A percentile compares a stretch with the other conserved stretches of the same genome.
Conservation (phyloP, 257 asterid species). For the Solanum chiquidenum region DNA sequence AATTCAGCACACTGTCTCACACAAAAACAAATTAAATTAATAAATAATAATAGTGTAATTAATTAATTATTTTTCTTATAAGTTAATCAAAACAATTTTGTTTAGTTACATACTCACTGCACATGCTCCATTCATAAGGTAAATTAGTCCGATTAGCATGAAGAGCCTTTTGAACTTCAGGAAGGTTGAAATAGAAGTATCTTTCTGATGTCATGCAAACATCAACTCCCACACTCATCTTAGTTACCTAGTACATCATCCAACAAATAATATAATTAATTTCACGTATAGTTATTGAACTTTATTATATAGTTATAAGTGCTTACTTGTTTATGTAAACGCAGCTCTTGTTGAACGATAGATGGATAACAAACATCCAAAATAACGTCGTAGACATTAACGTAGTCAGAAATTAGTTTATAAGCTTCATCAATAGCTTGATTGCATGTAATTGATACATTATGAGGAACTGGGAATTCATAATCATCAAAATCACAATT, state of each 20-base stretch:
- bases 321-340: slow-evolving; percentile 35
- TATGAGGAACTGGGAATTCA: slow-evolving; percentile 6
- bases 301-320: background rate
- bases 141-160: slow-evolving; percentile 60
- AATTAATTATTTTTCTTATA: background rate
- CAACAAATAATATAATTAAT: background rate
- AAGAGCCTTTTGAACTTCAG: slow-evolving; percentile 71
- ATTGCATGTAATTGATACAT: slow-evolving; percentile 34
- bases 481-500: slow-evolving; percentile 45
- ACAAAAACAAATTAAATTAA: background rate
- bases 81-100: background rate
- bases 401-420: slow-evolving; percentile 22
- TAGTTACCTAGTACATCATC: slow-evolving; percentile 18
- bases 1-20: slow-evolving; percentile 8
- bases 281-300: background rate
- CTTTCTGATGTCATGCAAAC: slow-evolving; percentile 60
- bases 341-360: slow-evolving; percentile 33
- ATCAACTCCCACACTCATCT: slow-evolving; percentile 41
- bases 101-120: slow-evolving; percentile 44
- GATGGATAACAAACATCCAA: slow-evolving; percentile 70
- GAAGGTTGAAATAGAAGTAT: slow-evolving; percentile 42
- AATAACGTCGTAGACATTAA: slow-evolving; percentile 54
- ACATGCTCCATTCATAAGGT: slow-evolving; percentile 49
- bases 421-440: slow-evolving; percentile 14
- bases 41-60: background rate